phyloP scores from a whole-genome alignment of 495 filamentous ascomycete genomes.

The Penicillium macrosclerotiorum region DNA sequence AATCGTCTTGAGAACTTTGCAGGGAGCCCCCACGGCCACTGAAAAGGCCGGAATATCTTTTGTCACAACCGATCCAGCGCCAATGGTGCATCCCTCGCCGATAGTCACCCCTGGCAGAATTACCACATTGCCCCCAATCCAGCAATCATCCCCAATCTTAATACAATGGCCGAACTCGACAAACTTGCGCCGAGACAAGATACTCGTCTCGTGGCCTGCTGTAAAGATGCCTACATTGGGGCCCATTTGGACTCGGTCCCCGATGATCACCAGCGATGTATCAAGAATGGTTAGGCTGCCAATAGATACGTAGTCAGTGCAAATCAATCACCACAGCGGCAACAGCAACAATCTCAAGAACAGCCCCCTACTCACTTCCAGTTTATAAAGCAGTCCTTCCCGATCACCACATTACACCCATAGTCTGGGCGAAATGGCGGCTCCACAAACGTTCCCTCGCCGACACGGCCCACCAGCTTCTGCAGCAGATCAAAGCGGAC shows the following conservation, averaged over 20 bases:
- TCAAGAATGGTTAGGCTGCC: slow-evolving; percentile 50
- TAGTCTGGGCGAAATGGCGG: slow-evolving; percentile 54
- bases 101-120: slow-evolving; percentile 69
- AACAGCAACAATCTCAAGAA: too few species aligned
- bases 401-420: slow-evolving; percentile 53
- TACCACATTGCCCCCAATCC: slow-evolving; percentile 70
- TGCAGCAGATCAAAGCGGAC: slow-evolving; percentile 35
- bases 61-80: slow-evolving; percentile 44
- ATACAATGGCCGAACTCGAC: slow-evolving; percentile 71
- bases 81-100: slow-evolving; percentile 42
- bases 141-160: slow-evolving; percentile 73
- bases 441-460: slow-evolving; percentile 47
- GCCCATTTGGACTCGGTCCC: slow-evolving; percentile 68
- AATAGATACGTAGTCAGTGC: neutral
- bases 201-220: slow-evolving; percentile 63
- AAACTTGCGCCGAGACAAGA: slow-evolving; percentile 63
- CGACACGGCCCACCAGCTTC: slow-evolving; percentile 43
- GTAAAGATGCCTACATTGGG: slow-evolving; percentile 66
- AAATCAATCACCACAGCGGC: too few species aligned
- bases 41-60: slow-evolving; percentile 39
- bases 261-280: slow-evolving; percentile 68
- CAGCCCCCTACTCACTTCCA: slow-evolving; percentile 42
- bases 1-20: slow-evolving; percentile 17
- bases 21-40: slow-evolving; percentile 37
- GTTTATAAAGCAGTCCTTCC: slow-evolving; percentile 51